These are phyloP conservation scores for Holtermanniella nyarrowii DNA, from an alignment of 768 basidiomycete species.

Conservation along the genomic window DNA sequence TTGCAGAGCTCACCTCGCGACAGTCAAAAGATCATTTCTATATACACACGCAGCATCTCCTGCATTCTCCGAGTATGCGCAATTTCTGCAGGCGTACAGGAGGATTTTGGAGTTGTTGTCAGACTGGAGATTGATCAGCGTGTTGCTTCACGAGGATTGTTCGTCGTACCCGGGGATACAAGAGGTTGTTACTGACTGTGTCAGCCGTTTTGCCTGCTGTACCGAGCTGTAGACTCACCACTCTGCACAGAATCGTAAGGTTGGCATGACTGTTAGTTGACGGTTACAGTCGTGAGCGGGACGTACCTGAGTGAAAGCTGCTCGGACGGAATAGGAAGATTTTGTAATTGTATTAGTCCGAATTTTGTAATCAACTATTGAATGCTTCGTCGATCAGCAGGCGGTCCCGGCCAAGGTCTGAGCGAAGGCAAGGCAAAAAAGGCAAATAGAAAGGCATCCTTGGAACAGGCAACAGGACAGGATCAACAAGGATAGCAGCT, in stretches of 20 bases:
- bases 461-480: too few species aligned
- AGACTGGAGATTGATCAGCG: constrained; percentile 48
- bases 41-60: constrained; percentile 79
- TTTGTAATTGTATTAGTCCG: too few species aligned
- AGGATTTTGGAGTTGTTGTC: constrained; percentile 74
- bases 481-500: too few species aligned
- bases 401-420: too few species aligned
- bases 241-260: constrained; percentile 82
- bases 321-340: too few species aligned
- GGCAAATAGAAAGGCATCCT: too few species aligned
- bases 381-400: too few species aligned
- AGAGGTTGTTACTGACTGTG: constrained; percentile 62
- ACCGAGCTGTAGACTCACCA: constrained; percentile 39
- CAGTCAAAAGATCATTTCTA: constrained; percentile 80
- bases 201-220: neutral
- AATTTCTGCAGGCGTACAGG: constrained; percentile 86
- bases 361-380: too few species aligned
- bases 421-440: too few species aligned
- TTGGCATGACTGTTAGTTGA: constrained; percentile 14
- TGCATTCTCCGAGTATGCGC: constrained; percentile 70
- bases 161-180: constrained; percentile 56
- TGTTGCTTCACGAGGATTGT: neutral
- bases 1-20: constrained; percentile 61
- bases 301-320: too few species aligned
- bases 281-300: neutral